Evolutionary conservation across 2,329 filamentous ascomycete species (phyloP).

Genomic region (Incumbomyces lentus): DNA sequence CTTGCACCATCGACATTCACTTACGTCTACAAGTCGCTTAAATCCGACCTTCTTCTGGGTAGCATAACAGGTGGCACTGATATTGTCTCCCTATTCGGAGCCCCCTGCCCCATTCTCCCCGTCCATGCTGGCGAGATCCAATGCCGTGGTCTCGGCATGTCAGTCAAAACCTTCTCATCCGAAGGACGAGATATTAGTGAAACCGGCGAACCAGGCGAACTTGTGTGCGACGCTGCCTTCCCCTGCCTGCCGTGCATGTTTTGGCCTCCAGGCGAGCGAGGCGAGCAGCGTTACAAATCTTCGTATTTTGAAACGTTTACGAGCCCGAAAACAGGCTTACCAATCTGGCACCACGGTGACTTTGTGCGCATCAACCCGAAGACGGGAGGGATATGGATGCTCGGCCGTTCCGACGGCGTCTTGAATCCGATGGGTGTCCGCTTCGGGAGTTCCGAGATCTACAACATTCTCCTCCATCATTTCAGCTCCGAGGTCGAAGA

Average conservation of each 20-base stretch:
- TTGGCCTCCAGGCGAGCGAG: conserved; percentile 56
- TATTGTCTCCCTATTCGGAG: conserved; percentile 89
- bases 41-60: conserved; percentile 63
- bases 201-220: conserved; percentile 66
- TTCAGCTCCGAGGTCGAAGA: conserved; percentile 73
- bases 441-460: conserved; percentile 91
- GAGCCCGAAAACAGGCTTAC: conserved; percentile 27
- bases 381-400: conserved; percentile 76
- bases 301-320: conserved; percentile 81
- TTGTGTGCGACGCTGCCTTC: conserved; percentile 79
- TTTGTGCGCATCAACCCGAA: conserved; percentile 63
- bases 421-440: conserved; percentile 84
- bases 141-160: conserved; percentile 68
- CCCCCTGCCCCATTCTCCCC: conserved; percentile 65
- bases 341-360: conserved; percentile 85
- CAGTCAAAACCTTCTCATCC: conserved; percentile 49
- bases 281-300: conserved; percentile 64
- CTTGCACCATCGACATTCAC: conserved; percentile 85
- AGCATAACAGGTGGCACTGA: conserved; percentile 95
- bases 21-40: conserved; percentile 65
- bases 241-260: conserved; percentile 86
- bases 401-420: conserved; percentile 84
- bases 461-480: conserved; percentile 80
- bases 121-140: conserved; percentile 67
- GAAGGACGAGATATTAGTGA: conserved; percentile 47